A percentile compares a stretch with the other conserved stretches of the same genome.
phyloP scores from a whole-genome alignment of 176 grass and related monocot species.

The Hordeum marinum region DNA sequence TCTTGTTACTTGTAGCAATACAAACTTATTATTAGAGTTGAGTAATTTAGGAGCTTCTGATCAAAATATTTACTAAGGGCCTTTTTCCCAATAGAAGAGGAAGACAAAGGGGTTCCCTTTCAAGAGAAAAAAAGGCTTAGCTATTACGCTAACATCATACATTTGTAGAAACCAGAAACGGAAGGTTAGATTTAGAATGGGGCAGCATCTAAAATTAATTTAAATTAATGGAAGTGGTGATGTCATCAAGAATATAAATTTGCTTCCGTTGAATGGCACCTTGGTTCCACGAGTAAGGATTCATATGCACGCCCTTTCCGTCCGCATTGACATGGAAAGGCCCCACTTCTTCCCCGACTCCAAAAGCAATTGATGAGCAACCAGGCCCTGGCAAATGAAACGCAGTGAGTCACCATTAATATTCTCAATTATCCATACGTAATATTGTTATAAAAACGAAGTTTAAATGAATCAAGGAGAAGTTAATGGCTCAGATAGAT shows the following conservation, averaged over 20 bases:
- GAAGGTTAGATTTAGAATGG: neutral
- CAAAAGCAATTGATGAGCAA: constrained; percentile 95
- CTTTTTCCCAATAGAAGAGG: neutral
- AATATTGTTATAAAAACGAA: neutral
- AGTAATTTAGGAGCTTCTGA: neutral
- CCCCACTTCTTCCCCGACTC: constrained; percentile 84
- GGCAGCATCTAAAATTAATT: constrained; percentile 5
- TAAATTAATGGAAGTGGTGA: neutral
- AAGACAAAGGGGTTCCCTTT: no score
- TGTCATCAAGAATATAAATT: neutral
- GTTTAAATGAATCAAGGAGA: no score
- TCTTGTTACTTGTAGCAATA: neutral
- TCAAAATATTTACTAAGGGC: neutral
- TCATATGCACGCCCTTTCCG: constrained; percentile 72
- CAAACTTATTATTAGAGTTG: neutral
- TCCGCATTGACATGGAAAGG: constrained; percentile 94
- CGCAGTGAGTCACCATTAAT: neutral
- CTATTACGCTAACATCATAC: neutral
- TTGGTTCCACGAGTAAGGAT: constrained; percentile 97
- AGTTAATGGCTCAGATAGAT: neutral
- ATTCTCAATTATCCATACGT: neutral
- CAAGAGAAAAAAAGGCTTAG: neutral
- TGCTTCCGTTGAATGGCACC: constrained; percentile 31
- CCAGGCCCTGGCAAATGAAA: constrained; percentile 64
- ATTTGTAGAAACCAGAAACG: neutral